phyloP scores from a whole-genome alignment of 2,329 filamentous ascomycete genomes.

The Emmonsiellopsis sp. region DNA sequence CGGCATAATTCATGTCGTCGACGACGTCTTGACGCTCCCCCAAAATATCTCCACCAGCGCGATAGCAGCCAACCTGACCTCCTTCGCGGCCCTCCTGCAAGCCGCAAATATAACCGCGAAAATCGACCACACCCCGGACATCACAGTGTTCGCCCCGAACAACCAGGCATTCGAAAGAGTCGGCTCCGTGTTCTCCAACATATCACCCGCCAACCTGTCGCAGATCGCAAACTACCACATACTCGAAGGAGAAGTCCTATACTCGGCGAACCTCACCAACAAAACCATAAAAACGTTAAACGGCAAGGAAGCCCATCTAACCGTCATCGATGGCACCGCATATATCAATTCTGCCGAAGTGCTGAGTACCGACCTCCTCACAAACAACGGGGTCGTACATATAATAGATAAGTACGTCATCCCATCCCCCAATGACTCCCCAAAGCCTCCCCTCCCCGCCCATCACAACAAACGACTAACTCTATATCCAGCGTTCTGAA shows the following conservation, averaged over 20 bases:
- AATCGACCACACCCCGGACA: constrained; percentile 34
- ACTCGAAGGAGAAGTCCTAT: constrained; percentile 45
- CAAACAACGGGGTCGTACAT: constrained; percentile 49
- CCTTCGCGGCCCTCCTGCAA: constrained; percentile 39
- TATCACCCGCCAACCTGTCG: constrained; percentile 34
- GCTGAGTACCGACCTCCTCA: constrained; percentile 39
- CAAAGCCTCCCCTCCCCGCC: too few species aligned
- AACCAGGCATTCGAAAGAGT: constrained; percentile 10
- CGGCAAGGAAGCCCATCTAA: constrained; percentile 40
- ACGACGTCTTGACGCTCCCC: constrained; percentile 41
- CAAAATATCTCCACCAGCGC: constrained; percentile 34
- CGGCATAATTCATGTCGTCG: constrained; percentile 46
- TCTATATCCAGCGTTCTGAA: constrained; percentile 43
- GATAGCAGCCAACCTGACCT: constrained; percentile 35
- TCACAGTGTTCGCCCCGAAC: constrained; percentile 11
- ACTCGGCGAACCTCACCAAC: constrained; percentile 38
- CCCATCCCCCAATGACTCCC: background rate
- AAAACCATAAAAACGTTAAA: constrained; percentile 29
- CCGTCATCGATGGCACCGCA: constrained; percentile 30
- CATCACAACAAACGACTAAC: background rate
- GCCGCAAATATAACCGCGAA: constrained; percentile 24
- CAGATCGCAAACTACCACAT: constrained; percentile 56
- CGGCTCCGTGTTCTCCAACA: constrained; percentile 7
- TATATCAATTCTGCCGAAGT: constrained; percentile 47
- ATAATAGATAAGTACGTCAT: constrained; percentile 46